phyloP scores from a whole-genome alignment of 768 basidiomycete species.

The Rhodosporidiobolus odoratus region DNA sequence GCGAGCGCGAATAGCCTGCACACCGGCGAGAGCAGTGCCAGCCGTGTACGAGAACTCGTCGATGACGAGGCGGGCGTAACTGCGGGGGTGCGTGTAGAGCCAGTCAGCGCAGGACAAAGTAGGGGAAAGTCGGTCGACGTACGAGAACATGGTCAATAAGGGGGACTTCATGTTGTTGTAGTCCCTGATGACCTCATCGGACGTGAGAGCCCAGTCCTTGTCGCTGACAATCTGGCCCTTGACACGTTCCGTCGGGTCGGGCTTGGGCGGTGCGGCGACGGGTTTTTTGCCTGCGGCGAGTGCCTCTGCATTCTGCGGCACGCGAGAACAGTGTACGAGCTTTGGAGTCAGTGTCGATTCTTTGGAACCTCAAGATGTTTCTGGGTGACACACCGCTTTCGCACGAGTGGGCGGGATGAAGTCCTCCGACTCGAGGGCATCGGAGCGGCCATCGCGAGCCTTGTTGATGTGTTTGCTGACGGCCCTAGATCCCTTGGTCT shows the following conservation, averaged over 20 bases:
- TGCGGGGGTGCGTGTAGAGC: slow-evolving; percentile 18
- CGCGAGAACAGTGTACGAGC: no score
- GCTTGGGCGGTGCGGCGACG: slow-evolving; percentile 55
- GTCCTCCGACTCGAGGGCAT: slow-evolving; percentile 45
- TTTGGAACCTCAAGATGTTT: neutral
- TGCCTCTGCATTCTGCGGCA: slow-evolving; percentile 46
- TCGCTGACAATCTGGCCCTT: neutral
- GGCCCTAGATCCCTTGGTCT: slow-evolving; percentile 59
- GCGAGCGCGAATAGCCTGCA: slow-evolving; percentile 69
- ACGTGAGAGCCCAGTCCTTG: slow-evolving; percentile 61
- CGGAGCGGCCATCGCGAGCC: slow-evolving; percentile 51
- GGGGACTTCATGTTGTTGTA: slow-evolving; percentile 76
- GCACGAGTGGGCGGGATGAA: slow-evolving; percentile 3
- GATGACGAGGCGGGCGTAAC: slow-evolving; percentile 78
- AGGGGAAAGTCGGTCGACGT: neutral
- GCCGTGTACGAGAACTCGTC: slow-evolving; percentile 93
- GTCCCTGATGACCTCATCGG: slow-evolving; percentile 59
- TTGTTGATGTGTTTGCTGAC: slow-evolving; percentile 64
- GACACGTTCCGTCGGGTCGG: neutral
- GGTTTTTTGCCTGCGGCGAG: slow-evolving; percentile 20
- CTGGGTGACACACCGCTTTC: slow-evolving; percentile 6
- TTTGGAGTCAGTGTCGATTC: neutral
- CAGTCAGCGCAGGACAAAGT: neutral
- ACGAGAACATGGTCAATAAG: slow-evolving; percentile 79
- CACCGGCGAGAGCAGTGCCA: slow-evolving; percentile 68